Percentiles rank a stretch among this genome's conserved stretches.
These are phyloP conservation scores for Spiraea crenata DNA, from an alignment of 331 rosid species.

Conservation along the genomic window DNA sequence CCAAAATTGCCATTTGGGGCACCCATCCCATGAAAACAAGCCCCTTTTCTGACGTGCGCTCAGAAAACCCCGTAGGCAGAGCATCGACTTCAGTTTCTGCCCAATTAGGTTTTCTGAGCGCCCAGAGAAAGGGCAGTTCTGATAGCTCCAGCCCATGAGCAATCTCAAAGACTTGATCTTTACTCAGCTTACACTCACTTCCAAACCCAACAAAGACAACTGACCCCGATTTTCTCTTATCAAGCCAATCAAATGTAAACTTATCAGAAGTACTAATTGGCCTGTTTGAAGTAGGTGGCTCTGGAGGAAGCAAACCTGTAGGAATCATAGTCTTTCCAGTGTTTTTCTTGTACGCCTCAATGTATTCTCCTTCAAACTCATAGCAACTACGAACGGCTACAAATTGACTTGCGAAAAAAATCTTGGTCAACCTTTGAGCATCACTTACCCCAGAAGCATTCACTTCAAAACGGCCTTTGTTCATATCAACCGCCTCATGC, in stretches of 20 bases:
- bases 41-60: conserved; percentile 30
- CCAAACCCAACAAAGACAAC: conserved; percentile 42
- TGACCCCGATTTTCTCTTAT: conserved; percentile 30
- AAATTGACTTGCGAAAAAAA: conserved; percentile 16
- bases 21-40: conserved; percentile 29
- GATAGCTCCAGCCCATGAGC: conserved; percentile 35
- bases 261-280: not conserved
- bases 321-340: conserved; percentile 36
- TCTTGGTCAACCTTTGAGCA: not conserved
- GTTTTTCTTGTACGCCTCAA: conserved; percentile 17
- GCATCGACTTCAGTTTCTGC: conserved; percentile 21
- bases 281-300: not conserved
- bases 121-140: conserved; percentile 20
- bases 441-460: conserved; percentile 24
- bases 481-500: conserved; percentile 16
- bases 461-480: not conserved
- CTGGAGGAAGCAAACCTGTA: conserved; percentile 34
- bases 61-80: conserved; percentile 26
- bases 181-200: conserved; percentile 31
- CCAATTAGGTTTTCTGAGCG: conserved; percentile 10
- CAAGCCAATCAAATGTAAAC: conserved; percentile 38
- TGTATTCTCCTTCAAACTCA: conserved; percentile 42
- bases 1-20: conserved; percentile 36
- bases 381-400: conserved; percentile 27
- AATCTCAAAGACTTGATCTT: conserved; percentile 31